Base-by-base conservation (phyloP, 306 rosid genomes). In the Corylus avellana region DNA sequence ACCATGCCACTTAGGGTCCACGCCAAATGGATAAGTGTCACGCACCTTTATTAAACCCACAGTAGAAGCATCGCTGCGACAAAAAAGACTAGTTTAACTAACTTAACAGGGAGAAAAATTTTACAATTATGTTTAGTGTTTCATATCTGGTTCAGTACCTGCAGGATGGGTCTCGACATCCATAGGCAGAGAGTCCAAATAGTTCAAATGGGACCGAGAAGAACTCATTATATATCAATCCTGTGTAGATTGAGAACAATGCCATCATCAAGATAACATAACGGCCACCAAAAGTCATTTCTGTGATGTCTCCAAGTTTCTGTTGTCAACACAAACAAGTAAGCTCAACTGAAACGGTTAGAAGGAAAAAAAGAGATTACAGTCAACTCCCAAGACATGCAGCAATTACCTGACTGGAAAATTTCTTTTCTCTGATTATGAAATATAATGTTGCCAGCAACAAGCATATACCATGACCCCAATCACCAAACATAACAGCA, bases 1-100 rank as follows among this genome's bases (percentile, higher is more conserved):
- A 47, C 98, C 98, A 82, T 95, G 98, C 98, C 98, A 95, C 58
- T 86, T 95, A 80, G 98, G 98, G 80, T 95, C 99, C 84, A 95
- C 88, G 29, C 99, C 99, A 81, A 95, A 95, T 59, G 99, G 99
- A 81, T 95, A 95, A 4, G 99, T 83, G 57, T 75, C 87, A 12
- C 88, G 88, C 85, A 84, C 86, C 89, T 93, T 95, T 66, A 93
- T 88, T 81, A 95, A 84, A 72, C 99, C 99, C 53, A n/a, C 73
- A 8, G 91, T 89, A 57, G 87, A 78, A 75, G 92, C 89, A 82
- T 91, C 98, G 57, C 96, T 90, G 83, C 71, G 69, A 82, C 48
- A 75, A 39, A 44, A 80, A 55, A 42, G 66, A 44, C 75, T 54
- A 78, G n/a, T 55, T 18, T 54, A 62, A 75, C 22, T 66, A 69